phyloP scores from a whole-genome alignment of 2,329 filamentous ascomycete genomes.

The Gnomoniopsis sp. region DNA sequence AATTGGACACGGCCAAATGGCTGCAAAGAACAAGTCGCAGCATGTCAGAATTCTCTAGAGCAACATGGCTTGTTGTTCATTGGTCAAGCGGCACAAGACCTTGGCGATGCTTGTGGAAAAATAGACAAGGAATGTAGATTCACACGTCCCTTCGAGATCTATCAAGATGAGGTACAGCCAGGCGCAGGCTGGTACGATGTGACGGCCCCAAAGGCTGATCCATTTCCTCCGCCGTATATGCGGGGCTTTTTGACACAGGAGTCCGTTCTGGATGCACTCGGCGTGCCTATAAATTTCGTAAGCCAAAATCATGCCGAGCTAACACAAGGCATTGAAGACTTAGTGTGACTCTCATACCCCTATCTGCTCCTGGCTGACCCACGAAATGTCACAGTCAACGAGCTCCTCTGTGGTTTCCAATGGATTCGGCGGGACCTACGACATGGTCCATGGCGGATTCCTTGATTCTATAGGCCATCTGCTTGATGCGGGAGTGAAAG shows the following conservation, averaged over 20 bases:
- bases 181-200: slow-evolving; percentile 55
- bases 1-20: slow-evolving; percentile 43
- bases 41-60: slow-evolving; percentile 40
- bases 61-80: background rate
- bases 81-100: slow-evolving; percentile 38
- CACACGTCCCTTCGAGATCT: background rate
- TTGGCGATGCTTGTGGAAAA: slow-evolving; percentile 46
- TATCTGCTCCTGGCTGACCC: background rate
- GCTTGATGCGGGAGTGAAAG: slow-evolving; percentile 54
- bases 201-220: slow-evolving; percentile 45
- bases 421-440: slow-evolving; percentile 38
- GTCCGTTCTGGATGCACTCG: slow-evolving; percentile 55
- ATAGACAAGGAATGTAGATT: slow-evolving; percentile 20
- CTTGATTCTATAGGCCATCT: slow-evolving; percentile 47
- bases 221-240: slow-evolving; percentile 51
- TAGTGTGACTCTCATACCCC: no score
- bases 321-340: background rate
- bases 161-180: background rate
- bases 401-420: slow-evolving; percentile 37
- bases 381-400: background rate
- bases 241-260: slow-evolving; percentile 54
- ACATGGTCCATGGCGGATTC: slow-evolving; percentile 31
- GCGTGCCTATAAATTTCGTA: slow-evolving; percentile 58
- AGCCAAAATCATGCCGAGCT: slow-evolving; percentile 14
- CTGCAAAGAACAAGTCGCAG: slow-evolving; percentile 49